phyloP scores from a whole-genome alignment of 2,329 filamentous ascomycete genomes.

The Plenodomus lindquistii region DNA sequence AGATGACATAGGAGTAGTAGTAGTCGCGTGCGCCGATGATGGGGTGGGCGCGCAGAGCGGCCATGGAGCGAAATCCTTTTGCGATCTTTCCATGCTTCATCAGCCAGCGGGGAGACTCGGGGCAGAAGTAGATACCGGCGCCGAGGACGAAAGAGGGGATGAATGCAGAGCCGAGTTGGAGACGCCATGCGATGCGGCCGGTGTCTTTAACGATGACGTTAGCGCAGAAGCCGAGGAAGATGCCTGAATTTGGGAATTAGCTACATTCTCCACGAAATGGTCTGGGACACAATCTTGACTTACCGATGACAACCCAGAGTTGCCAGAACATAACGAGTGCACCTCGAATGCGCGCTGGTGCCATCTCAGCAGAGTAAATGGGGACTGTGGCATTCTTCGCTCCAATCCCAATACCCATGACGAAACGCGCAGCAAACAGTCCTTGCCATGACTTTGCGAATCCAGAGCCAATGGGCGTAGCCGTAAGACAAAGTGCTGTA shows the following conservation, averaged over 20 bases:
- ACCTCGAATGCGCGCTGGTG: constrained; percentile 40
- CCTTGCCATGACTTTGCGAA: constrained; percentile 44
- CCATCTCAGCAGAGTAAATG: constrained; percentile 42
- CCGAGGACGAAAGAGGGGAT: constrained; percentile 45
- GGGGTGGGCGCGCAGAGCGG: constrained; percentile 42
- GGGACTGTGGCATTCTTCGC: constrained; percentile 41
- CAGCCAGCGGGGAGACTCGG: constrained; percentile 46
- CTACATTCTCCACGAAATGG: neutral
- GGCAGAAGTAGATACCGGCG: constrained; percentile 43
- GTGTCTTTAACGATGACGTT: constrained; percentile 52
- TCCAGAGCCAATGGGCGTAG: constrained; percentile 43
- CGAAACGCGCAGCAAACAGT: constrained; percentile 40
- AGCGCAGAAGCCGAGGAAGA: constrained; percentile 53
- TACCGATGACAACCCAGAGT: constrained; percentile 43
- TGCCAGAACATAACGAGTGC: constrained; percentile 47
- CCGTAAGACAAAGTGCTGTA: constrained; percentile 40
- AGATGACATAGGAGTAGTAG: constrained; percentile 44
- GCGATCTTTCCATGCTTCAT: constrained; percentile 43
- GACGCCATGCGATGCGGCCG: constrained; percentile 40
- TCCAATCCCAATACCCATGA: constrained; percentile 43
- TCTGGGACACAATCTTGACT: constrained; percentile 14
- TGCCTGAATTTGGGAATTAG: constrained; percentile 31
- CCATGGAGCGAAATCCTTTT: constrained; percentile 55
- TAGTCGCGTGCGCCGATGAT: constrained; percentile 43
- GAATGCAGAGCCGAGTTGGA: constrained; percentile 46